Evolutionary conservation across 495 filamentous ascomycete genomes (phyloP).

Genomic region (Penicillium odoratum): DNA sequence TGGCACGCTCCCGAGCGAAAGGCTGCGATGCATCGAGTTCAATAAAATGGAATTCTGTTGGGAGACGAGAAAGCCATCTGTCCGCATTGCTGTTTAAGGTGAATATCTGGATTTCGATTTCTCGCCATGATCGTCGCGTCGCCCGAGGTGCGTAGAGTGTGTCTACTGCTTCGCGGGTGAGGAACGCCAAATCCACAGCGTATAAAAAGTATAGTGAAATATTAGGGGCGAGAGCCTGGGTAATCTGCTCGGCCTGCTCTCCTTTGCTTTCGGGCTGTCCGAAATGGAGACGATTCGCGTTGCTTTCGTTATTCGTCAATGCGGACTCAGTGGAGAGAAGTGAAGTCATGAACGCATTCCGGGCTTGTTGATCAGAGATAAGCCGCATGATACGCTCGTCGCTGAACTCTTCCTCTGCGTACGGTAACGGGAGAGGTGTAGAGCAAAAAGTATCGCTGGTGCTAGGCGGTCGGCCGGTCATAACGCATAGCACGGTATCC

Average conservation of each 20-base stretch:
- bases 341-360: slow-evolving; percentile 21
- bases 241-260: neutral
- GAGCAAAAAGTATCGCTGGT: slow-evolving; percentile 55
- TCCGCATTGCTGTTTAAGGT: slow-evolving; percentile 23
- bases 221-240: slow-evolving; percentile 16
- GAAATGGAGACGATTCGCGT: neutral
- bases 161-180: slow-evolving; percentile 25
- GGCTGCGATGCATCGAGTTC: slow-evolving; percentile 20
- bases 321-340: slow-evolving; percentile 13
- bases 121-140: slow-evolving; percentile 20
- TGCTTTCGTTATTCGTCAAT: slow-evolving; percentile 2
- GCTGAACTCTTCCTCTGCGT: slow-evolving; percentile 50
- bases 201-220: slow-evolving; percentile 26
- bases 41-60: slow-evolving; percentile 31
- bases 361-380: slow-evolving; percentile 30
- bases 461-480: slow-evolving; percentile 61
- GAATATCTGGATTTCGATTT: slow-evolving; percentile 24
- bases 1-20: slow-evolving; percentile 32
- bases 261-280: neutral
- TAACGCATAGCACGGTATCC: slow-evolving; percentile 56
- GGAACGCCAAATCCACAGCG: slow-evolving; percentile 24
- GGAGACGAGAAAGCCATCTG: slow-evolving; percentile 27
- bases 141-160: slow-evolving; percentile 24
- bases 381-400: slow-evolving; percentile 29
- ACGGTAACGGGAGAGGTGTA: slow-evolving; percentile 53